Base-by-base conservation (phyloP, 208 protist species). In the Vickermania spadyakhi region DNA sequence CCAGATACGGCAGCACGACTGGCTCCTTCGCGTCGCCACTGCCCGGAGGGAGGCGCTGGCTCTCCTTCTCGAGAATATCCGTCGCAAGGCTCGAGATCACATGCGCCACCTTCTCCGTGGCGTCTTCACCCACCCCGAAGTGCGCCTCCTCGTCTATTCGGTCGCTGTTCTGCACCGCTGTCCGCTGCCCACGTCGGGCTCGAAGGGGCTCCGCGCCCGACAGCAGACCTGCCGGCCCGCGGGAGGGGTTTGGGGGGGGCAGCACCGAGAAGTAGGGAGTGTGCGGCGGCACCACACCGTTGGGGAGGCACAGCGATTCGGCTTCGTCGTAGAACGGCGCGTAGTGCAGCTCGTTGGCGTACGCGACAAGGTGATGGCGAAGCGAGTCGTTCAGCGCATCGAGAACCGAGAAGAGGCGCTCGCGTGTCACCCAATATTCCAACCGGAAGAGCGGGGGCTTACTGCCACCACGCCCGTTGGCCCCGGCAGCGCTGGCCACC, bases 351-450 rank as follows among this genome's bases (percentile, higher is more conserved):
- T 28, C 58, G 27, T 66, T 73, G 28, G 77, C 61, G 4, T 68
- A 63, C 21, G 59, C 30, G 55, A 77, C 64, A 30, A 89, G 64
- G 45, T 86, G 68, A n/a, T 72, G 70, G 1, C 87, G 77, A 56
- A 94, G 54, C 2, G 75, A 78, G 22, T 81, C 64, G 0, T 41
- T 23, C 29, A 94, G 50, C 18, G 84, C 83, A 41, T 83, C 79
- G 21, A 77, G 64, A 3, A 91, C 66, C 7, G 72, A 75, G 54
- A 66, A 79, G 36, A 92, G 63, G 45, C 80, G 73, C 22, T 68
- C 64, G 21, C 63, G 57, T 2, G 79, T 90, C 7, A 91, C 84
- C 80, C 81, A 89, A 64, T 65, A 81, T 25, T 77, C 73, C 59
- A 81, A 66, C 13, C 66, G 66, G 52, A 77, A 80, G 0, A 77